phyloP scores from a whole-genome alignment of 176 grass and related monocot species.

The Pontederia crassipes region DNA sequence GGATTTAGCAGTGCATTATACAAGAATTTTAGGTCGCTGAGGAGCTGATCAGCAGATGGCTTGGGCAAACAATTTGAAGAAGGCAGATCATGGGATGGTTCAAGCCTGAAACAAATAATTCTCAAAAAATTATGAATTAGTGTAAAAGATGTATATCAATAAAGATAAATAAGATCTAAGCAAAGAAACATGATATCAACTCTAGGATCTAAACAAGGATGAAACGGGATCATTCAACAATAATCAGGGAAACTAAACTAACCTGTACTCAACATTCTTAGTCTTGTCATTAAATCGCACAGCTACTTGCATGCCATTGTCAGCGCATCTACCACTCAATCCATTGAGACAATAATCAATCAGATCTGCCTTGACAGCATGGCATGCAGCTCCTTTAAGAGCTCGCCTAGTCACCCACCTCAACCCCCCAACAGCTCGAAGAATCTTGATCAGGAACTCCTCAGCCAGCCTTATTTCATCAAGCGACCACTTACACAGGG shows the following conservation, averaged over 20 bases:
- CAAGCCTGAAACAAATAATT: conserved; percentile 41
- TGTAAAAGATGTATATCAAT: no score
- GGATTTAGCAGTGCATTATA: conserved; percentile 72
- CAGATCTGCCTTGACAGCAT: conserved; percentile 47
- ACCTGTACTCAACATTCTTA: conserved; percentile 89
- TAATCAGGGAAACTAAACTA: not conserved
- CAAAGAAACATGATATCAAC: no score
- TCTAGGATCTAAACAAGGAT: no score
- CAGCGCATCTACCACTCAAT: conserved; percentile 44
- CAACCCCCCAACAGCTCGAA: conserved; percentile 36
- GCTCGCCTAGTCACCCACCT: conserved; percentile 79
- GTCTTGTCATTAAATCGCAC: conserved; percentile 63
- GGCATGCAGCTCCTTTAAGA: conserved; percentile 58
- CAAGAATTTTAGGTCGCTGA: conserved; percentile 60
- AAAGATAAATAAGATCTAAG: no score
- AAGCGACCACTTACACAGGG: conserved; percentile 35
- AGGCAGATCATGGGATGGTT: conserved; percentile 22
- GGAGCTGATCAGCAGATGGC: conserved; percentile 50
- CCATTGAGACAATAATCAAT: conserved; percentile 60
- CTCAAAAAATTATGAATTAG: no score
- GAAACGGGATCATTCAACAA: no score
- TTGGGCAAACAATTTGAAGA: conserved; percentile 11
- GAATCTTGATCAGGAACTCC: conserved; percentile 56
- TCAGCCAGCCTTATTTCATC: conserved; percentile 38
- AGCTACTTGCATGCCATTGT: conserved; percentile 45